Conservation (phyloP, 257 asterid species). For the Osmanthus fragrans region DNA sequence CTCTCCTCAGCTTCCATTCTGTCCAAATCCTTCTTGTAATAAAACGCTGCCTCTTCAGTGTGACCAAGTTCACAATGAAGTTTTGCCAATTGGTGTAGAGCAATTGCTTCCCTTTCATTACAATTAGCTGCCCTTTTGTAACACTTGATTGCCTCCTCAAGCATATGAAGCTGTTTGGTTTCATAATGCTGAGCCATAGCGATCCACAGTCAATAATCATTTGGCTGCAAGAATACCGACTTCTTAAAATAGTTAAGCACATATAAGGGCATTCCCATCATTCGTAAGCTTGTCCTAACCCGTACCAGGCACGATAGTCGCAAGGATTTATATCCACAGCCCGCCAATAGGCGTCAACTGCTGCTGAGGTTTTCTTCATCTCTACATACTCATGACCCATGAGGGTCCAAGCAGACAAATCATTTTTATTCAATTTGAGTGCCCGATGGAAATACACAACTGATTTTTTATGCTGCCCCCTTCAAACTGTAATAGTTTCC, state of each 20-base stretch:
- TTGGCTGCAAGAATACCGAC: constrained; percentile 89
- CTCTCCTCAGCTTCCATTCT: constrained; percentile 91
- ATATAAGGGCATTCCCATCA: constrained; percentile 93
- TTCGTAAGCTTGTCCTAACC: constrained; percentile 96
- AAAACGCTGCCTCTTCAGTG: constrained; percentile 78
- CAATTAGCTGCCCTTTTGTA: constrained; percentile 71
- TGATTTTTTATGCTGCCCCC: constrained; percentile 92
- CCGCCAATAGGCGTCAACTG: constrained; percentile 86
- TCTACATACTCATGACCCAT: constrained; percentile 96
- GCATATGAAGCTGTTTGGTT: constrained; percentile 82
- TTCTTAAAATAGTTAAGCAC: constrained; percentile 90
- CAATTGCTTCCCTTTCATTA: constrained; percentile 85
- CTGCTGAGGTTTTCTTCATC: constrained; percentile 96
- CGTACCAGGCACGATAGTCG: constrained; percentile 98
- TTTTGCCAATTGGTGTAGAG: constrained; percentile 79
- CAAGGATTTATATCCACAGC: constrained; percentile 91
- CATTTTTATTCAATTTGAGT: constrained; percentile 80
- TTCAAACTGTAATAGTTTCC: constrained; percentile 93
- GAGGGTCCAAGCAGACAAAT: constrained; percentile 94
- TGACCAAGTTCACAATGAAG: constrained; percentile 69
- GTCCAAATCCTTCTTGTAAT: constrained; percentile 87
- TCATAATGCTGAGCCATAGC: constrained; percentile 96
- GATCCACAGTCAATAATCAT: constrained; percentile 89
- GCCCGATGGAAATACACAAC: constrained; percentile 85
- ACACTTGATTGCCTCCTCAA: constrained; percentile 92